phyloP scores from a whole-genome alignment of 202 grass and related monocot genomes.

The Schoenoplectus triqueter region DNA sequence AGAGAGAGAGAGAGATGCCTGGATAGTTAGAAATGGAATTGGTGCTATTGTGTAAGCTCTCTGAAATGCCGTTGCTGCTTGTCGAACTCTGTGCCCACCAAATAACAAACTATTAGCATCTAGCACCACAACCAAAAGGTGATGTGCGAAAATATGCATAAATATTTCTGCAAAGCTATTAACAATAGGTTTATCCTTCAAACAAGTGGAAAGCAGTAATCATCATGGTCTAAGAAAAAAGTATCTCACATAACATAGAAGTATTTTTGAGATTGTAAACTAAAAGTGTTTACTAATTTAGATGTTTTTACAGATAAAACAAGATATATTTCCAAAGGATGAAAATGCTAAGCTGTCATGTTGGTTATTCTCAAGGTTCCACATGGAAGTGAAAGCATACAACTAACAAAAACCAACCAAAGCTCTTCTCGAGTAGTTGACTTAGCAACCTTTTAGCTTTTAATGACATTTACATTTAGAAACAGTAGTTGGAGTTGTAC shows the following conservation, averaged over 20 bases:
- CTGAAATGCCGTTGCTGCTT: slow-evolving; percentile 39
- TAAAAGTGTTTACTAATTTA: neutral
- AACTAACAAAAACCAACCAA: too few species aligned
- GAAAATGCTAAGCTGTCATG: too few species aligned
- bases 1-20: slow-evolving; percentile 37
- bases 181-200: neutral
- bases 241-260: too few species aligned
- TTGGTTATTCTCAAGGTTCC: too few species aligned
- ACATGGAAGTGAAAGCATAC: too few species aligned
- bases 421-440: too few species aligned
- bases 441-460: too few species aligned
- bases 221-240: neutral
- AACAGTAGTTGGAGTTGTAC: neutral
- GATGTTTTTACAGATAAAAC: too few species aligned
- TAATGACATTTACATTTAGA: neutral
- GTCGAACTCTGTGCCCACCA: slow-evolving; percentile 35
- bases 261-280: neutral
- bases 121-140: slow-evolving; percentile 9
- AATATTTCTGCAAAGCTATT: slow-evolving; percentile 5
- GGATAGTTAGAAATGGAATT: slow-evolving; percentile 31
- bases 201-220: neutral
- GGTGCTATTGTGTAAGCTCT: slow-evolving; percentile 30
- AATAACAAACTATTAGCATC: slow-evolving; percentile 26
- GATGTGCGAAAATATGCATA: neutral
- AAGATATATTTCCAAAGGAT: neutral